Evolutionary conservation across 768 basidiomycete genomes (phyloP).

Genomic region (Podaxis carcinomalis): DNA sequence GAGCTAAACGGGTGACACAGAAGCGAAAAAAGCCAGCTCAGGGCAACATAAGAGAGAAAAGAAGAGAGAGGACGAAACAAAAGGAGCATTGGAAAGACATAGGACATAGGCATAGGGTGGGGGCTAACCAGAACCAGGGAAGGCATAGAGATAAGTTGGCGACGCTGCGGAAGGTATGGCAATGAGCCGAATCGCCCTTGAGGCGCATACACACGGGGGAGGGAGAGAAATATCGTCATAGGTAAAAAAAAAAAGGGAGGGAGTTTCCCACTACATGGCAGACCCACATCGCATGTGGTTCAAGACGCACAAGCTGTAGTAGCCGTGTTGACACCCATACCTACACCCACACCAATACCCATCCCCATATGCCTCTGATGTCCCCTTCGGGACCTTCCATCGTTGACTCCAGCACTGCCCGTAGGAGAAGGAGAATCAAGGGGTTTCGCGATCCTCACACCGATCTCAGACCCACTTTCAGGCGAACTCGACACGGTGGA

Average conservation of each 20-base stretch:
- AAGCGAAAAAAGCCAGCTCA: background rate
- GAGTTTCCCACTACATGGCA: background rate
- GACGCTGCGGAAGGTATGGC: background rate
- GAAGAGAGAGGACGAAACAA: background rate
- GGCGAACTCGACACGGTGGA: background rate
- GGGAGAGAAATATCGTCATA: background rate
- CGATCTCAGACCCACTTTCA: conserved; percentile 3
- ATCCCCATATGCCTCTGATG: background rate
- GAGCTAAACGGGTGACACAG: background rate
- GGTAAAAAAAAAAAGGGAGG: background rate
- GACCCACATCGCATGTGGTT: background rate
- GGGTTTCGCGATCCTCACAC: background rate
- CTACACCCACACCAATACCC: background rate
- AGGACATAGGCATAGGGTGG: background rate
- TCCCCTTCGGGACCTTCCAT: background rate
- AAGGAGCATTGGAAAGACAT: background rate
- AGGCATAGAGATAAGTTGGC: background rate
- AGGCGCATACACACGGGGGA: background rate
- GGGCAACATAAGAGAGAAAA: background rate
- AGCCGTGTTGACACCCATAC: background rate
- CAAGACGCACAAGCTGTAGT: conserved; percentile 9
- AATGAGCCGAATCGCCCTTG: background rate
- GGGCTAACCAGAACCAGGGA: background rate
- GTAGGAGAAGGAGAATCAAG: background rate
- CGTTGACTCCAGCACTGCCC: background rate